Percentiles rank a stretch among this genome's conserved stretches.
phyloP scores from a whole-genome alignment of 2,329 filamentous ascomycete genomes.

The Pseudonectria foliicola region DNA sequence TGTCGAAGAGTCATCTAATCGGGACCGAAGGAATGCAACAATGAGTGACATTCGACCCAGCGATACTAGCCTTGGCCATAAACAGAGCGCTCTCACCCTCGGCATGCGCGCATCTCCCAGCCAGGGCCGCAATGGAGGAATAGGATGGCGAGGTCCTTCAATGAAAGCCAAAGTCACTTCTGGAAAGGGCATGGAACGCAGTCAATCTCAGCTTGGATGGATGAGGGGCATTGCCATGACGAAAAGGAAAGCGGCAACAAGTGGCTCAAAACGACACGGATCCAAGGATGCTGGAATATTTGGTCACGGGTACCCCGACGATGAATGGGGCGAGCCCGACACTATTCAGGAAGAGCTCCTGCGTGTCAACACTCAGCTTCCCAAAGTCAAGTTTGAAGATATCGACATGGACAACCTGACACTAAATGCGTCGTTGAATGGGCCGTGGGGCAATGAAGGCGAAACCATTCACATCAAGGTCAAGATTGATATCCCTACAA shows the following conservation, averaged over 20 bases:
- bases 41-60: constrained; percentile 53
- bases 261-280: constrained; percentile 35
- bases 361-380: constrained; percentile 53
- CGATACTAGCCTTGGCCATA: constrained; percentile 34
- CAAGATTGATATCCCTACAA: constrained; percentile 50
- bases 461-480: constrained; percentile 56
- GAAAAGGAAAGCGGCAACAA: constrained; percentile 41
- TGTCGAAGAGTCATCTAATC: constrained; percentile 50
- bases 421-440: constrained; percentile 54
- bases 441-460: constrained; percentile 53
- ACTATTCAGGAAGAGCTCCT: constrained; percentile 59
- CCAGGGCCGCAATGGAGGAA: constrained; percentile 22
- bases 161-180: constrained; percentile 49
- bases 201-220: constrained; percentile 56
- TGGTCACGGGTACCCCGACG: constrained; percentile 43
- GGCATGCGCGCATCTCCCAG: constrained; percentile 33
- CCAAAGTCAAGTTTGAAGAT: constrained; percentile 58
- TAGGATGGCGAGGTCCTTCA: constrained; percentile 48
- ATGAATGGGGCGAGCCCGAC: constrained; percentile 55
- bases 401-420: constrained; percentile 56
- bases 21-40: constrained; percentile 52
- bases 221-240: constrained; percentile 63
- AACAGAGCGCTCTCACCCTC: constrained; percentile 37
- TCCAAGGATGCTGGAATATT: constrained; percentile 47
- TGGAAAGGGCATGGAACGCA: constrained; percentile 37